Conservation (phyloP, 192 early-diverging fungal species). For the Phlyctochytrium bullatum region DNA sequence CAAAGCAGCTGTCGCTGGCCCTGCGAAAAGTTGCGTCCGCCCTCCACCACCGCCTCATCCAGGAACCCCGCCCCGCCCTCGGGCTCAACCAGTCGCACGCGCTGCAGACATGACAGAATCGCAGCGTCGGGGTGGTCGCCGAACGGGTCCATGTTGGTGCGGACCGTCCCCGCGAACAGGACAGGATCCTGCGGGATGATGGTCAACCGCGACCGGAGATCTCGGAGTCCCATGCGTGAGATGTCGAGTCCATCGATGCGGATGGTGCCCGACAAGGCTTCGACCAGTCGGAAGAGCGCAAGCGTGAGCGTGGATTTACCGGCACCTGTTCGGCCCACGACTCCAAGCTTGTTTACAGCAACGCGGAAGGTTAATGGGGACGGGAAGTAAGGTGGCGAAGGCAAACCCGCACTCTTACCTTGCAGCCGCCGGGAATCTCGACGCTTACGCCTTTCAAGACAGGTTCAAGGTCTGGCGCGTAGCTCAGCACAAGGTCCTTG, state of each 20-base stretch:
- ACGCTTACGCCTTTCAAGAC: conserved; percentile 76
- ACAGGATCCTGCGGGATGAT: conserved; percentile 63
- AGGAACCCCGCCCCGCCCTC: conserved; percentile 3
- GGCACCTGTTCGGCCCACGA: conserved; percentile 67
- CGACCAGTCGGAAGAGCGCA: conserved; percentile 70
- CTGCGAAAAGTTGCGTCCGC: conserved; percentile 67
- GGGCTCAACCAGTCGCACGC: conserved; percentile 68
- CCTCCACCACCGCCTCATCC: conserved; percentile 40
- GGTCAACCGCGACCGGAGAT: conserved; percentile 52
- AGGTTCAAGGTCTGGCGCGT: conserved; percentile 60
- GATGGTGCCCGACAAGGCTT: conserved; percentile 56
- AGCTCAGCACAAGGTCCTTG: conserved; percentile 64
- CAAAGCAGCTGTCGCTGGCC: conserved; percentile 69
- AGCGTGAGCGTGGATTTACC: conserved; percentile 73
- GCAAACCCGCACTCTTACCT: neutral
- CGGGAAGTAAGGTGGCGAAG: neutral
- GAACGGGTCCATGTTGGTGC: conserved; percentile 82
- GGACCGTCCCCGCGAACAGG: conserved; percentile 64
- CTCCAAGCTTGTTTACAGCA: conserved; percentile 13
- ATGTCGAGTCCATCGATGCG: conserved; percentile 73
- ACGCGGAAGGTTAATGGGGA: no score
- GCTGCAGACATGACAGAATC: conserved; percentile 73
- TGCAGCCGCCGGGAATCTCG: conserved; percentile 57
- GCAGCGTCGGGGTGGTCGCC: conserved; percentile 63
- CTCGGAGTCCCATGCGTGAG: conserved; percentile 52